Conservation (phyloP, 2,329 filamentous ascomycete genomes). For the Alternaria hordeiaustralica region DNA sequence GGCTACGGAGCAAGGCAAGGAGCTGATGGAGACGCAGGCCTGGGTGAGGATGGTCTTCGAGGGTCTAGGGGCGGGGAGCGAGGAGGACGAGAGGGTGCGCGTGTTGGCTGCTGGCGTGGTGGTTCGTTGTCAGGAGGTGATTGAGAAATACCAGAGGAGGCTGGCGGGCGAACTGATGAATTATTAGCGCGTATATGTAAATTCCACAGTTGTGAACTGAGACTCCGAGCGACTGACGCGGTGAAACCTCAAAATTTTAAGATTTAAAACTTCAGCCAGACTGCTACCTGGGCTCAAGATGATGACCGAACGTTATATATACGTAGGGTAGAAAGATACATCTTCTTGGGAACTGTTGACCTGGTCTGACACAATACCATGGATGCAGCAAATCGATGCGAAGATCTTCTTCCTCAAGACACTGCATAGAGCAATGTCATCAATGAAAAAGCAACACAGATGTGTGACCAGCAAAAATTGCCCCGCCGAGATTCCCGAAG, state of each 20-base stretch:
- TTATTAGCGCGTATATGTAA: conserved; percentile 36
- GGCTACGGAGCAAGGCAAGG: conserved; percentile 74
- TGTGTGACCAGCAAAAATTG: conserved; percentile 38
- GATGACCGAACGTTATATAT: background rate
- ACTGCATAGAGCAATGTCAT: conserved; percentile 36
- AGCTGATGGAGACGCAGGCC: conserved; percentile 83
- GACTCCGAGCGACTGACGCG: background rate
- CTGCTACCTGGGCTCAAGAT: background rate
- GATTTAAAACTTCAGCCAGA: too few species aligned
- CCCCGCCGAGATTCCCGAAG: conserved; percentile 44
- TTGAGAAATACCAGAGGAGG: conserved; percentile 79
- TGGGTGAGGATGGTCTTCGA: conserved; percentile 85
- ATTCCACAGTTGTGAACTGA: background rate
- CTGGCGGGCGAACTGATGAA: conserved; percentile 73
- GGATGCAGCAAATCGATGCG: background rate
- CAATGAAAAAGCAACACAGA: conserved; percentile 45
- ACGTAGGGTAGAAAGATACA: background rate
- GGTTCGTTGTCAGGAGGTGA: conserved; percentile 78
- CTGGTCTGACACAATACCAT: rapidly evolving
- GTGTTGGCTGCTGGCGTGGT: conserved; percentile 78
- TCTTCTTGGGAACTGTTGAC: background rate
- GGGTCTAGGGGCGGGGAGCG: conserved; percentile 48
- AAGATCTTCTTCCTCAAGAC: conserved; percentile 46
- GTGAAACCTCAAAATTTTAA: background rate
- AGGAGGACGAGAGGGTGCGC: conserved; percentile 80